Evolutionary conservation across 768 basidiomycete species (phyloP), one percentile per base, ranked within the genome.

Genomic region (Kondoa subrosea): DNA sequence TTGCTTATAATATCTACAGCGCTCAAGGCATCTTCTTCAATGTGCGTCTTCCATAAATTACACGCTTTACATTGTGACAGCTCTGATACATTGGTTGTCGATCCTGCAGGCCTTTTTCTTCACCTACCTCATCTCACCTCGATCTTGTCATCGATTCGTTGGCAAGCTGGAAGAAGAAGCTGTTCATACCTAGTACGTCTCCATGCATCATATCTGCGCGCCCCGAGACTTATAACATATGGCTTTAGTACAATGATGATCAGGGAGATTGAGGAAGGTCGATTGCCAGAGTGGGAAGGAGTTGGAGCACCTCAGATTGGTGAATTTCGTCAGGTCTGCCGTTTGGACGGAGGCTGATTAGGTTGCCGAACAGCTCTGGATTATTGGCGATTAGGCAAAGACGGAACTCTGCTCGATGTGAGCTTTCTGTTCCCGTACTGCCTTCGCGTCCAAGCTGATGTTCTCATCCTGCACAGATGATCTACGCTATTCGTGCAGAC

Each of bases 401-500:
- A 87, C 72, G 87, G 90, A 0, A 91, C 83, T 73, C 69, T 97
- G 68, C 79, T 89, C 25, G 93, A 96, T 73, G 40, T 50, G 21
- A 8, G 40, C 21, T 50, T 21, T 21, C 21, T 50, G 8, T 21
- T 8, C 40, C 40, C 21, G 40, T 50, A n/a, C n/a, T n/a, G n/a
- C n/a, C n/a, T n/a, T n/a, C n/a, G n/a, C n/a, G n/a, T 50, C 21
- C 40, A 50, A 50, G 21, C 8, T 8, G 21, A 21, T 50, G 12
- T 50, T 8, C 40, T 50, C 8, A 50, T 50, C 40, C 12, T 8
- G 40, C 40, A 50, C 40, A 50, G 40, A 86, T 93, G 60, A 81
- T 96, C 62, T 89, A 89, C 74, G 91, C 90, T 34, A 88, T 96
- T 34, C 83, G 92, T 73, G 89, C 88, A 17, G 92, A 96, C 77